Percentiles rank a stretch among this genome's conserved stretches.
phyloP scores from a whole-genome alignment of 2,329 filamentous ascomycete species.

The Cladophialophora exuberans region DNA sequence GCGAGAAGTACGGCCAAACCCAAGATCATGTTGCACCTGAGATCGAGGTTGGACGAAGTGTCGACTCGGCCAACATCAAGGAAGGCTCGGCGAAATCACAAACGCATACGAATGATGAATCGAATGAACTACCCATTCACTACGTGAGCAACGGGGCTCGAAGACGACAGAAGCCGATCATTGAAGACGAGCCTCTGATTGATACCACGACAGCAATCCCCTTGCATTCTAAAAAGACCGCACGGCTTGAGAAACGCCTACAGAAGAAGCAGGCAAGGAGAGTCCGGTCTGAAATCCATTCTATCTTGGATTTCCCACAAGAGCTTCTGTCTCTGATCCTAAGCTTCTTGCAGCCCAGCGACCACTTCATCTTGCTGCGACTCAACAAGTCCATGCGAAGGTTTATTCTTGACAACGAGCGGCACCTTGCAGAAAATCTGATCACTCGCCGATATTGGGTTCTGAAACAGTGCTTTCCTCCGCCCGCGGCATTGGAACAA shows the following conservation, averaged over 20 bases:
- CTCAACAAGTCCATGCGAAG: conserved; percentile 22
- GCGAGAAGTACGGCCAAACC: too few species aligned
- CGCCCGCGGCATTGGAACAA: conserved; percentile 23
- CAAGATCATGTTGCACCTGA: too few species aligned
- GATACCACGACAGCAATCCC: conserved; percentile 29
- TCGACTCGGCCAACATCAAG: too few species aligned
- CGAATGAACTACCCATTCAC: conserved; percentile 2
- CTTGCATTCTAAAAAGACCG: conserved; percentile 31
- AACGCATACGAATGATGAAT: background rate
- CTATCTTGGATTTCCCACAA: conserved; percentile 29
- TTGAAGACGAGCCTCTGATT: conserved; percentile 28
- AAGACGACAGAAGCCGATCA: background rate
- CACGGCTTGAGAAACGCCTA: conserved; percentile 24
- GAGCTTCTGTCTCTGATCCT: conserved; percentile 28
- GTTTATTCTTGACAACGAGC: conserved; percentile 30
- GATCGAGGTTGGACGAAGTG: too few species aligned
- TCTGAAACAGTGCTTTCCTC: conserved; percentile 31
- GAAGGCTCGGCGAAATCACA: background rate
- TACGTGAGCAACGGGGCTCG: conserved; percentile 4
- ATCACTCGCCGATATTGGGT: conserved; percentile 29
- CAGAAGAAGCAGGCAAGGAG: conserved; percentile 27
- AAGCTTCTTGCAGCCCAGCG: conserved; percentile 24
- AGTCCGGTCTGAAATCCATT: conserved; percentile 24
- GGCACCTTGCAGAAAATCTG: conserved; percentile 21
- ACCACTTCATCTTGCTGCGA: conserved; percentile 25